phyloP scores from a whole-genome alignment of 176 grass and related monocot species.

The Carex littledalei region DNA sequence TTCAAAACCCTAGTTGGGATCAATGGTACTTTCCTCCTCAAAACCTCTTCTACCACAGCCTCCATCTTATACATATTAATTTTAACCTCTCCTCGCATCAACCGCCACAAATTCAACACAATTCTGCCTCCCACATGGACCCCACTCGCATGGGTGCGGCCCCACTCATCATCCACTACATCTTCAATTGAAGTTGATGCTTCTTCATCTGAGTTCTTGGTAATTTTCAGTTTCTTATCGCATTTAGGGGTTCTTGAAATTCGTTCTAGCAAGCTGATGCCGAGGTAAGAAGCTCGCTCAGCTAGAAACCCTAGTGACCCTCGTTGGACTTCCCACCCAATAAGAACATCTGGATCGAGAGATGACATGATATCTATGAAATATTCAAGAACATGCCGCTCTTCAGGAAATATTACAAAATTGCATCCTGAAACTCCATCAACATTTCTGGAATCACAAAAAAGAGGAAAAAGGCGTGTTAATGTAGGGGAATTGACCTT shows the following conservation, averaged over 20 bases:
- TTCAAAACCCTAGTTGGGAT: constrained; percentile 73
- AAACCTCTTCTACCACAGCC: constrained; percentile 78
- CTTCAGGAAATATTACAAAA: constrained; percentile 47
- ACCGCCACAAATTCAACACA: constrained; percentile 85
- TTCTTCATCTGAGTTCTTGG: constrained; percentile 33
- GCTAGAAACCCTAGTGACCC: constrained; percentile 81
- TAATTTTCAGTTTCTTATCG: constrained; percentile 42
- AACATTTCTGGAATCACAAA: constrained; percentile 50
- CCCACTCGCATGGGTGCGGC: constrained; percentile 64
- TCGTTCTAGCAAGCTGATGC: constrained; percentile 70
- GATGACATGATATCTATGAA: constrained; percentile 58
- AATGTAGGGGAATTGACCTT: constrained; percentile 9
- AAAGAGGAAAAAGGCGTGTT: constrained; percentile 20
- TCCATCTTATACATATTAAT: constrained; percentile 86
- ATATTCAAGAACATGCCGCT: constrained; percentile 68
- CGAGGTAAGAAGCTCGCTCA: constrained; percentile 77
- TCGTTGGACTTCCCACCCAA: constrained; percentile 89
- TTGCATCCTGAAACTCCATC: constrained; percentile 51
- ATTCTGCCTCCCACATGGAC: constrained; percentile 91
- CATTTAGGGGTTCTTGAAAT: constrained; percentile 69
- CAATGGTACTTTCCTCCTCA: constrained; percentile 77
- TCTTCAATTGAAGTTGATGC: constrained; percentile 39
- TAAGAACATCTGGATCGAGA: constrained; percentile 79
- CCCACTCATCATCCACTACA: constrained; percentile 54
- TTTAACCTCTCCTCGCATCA: constrained; percentile 88